Evolutionary conservation across 768 basidiomycete species (phyloP), one percentile per base, ranked within the genome.

Genomic region (Pulveroboletus frians): DNA sequence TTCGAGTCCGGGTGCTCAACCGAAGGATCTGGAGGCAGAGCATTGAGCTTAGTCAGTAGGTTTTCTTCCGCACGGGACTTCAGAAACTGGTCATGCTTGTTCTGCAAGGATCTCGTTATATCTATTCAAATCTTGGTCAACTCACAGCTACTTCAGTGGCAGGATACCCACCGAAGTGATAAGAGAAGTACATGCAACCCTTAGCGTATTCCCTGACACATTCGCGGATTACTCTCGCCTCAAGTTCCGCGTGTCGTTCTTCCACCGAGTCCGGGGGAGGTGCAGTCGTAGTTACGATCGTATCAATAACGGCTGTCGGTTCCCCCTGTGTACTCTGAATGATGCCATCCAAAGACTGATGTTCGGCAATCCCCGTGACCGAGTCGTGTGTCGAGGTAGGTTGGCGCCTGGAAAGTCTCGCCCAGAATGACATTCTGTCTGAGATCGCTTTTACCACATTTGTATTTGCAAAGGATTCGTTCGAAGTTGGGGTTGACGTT

Each of bases 151-250:
- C 7, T 32, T 15, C 8, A 20, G 34, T 11, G 35, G 26, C 13
- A 50, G 11, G 32, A 48, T 29, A 60, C 73, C 50, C 66, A 87
- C 92, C 93, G 56, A 92, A 92, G 50, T 77, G 82, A 65, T 91
- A 87, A 1, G 90, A 77, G 63, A 91, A 95, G 67, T 87, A 93
- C 89, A 96, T 95, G 39, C 82, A 85, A 10, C 91, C 92, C 58
- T 85, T 88, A 13, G 78, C 74, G 59, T 83, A 91, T 57, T 90
- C 85, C 46, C 79, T 76, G 27, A 91, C 74, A 46, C 82, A 84
- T 66, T 94, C 89, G 20, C 82, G 73, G 10, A 95, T 69, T 39
- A 95, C 85, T 67, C 92, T 92, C 27, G 78, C 76, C 59, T 96
- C 93, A 9, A 96, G 69, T 58, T 93, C 87, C 3, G 76, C 73